phyloP scores from a whole-genome alignment of 192 early-diverging fungal species.

The Funneliformis mosseae region DNA sequence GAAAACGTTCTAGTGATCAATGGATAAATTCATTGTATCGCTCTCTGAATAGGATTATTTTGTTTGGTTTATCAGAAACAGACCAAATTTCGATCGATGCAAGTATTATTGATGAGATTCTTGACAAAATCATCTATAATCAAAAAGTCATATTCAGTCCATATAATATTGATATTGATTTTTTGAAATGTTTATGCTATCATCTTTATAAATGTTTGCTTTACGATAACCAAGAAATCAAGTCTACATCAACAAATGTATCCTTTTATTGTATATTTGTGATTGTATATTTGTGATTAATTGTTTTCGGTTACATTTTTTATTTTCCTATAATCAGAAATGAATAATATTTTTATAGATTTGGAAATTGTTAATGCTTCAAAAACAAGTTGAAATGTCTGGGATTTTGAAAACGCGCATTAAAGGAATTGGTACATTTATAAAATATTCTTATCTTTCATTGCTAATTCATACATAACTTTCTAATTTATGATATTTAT shows the following conservation, averaged over 20 bases:
- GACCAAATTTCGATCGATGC: conserved; percentile 44
- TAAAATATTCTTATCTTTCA: background rate
- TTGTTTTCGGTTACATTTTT: background rate
- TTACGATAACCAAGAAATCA: conserved; percentile 44
- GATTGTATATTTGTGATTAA: background rate
- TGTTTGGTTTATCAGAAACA: conserved; percentile 55
- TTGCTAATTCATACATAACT: background rate
- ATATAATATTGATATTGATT: conserved; percentile 63
- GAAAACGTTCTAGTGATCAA: conserved; percentile 37
- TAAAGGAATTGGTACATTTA: conserved; percentile 38
- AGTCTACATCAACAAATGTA: conserved; percentile 49
- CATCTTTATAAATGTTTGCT: conserved; percentile 61
- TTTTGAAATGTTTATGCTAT: conserved; percentile 61
- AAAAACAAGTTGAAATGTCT: conserved; percentile 53
- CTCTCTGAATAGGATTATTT: conserved; percentile 56
- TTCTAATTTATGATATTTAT: background rate
- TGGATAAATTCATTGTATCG: conserved; percentile 41
- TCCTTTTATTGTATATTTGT: background rate
- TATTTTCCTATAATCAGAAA: background rate
- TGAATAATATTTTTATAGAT: conserved; percentile 43
- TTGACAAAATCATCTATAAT: conserved; percentile 62
- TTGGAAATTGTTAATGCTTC: conserved; percentile 63
- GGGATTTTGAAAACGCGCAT: conserved; percentile 46
- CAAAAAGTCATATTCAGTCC: conserved; percentile 63
- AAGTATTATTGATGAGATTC: conserved; percentile 37